Base-by-base conservation (phyloP, 2,329 filamentous ascomycete species). In the Penicillium sp. region DNA sequence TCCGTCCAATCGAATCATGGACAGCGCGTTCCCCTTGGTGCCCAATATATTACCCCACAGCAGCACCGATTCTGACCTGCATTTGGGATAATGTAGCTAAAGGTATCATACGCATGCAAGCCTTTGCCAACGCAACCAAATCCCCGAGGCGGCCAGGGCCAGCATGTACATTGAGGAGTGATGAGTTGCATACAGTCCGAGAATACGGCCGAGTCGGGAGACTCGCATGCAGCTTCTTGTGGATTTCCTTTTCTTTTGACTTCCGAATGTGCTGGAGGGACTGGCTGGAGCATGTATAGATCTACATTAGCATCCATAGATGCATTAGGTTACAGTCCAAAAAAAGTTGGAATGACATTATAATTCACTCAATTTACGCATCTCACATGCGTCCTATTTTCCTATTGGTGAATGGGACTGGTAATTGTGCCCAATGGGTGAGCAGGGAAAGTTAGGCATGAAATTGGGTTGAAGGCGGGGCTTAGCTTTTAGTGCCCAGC, bases 401-500 rank as follows among this genome's bases (percentile, higher is more conserved):
- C 3, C 27, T 9, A 46, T 50, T 46, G 43, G 50, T 38, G 15
- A 6, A 15, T 44, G 20, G 29, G 33, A 13, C 24, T 32, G 33
- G 33, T 37, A 12, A 44, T 35, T 42, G 44, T 52, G 49, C 49
- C 49, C 42, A 45, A 52, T 48, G 44, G 23, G 4, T 18, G 23
- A 23, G 40, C 24, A 15, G 15, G 24, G 20, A 13, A 20, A 18
- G 42, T 45, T 41, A 44, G 47, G 47, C 40, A 53, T 39, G 47
- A 49, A 53, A 46, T 46, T 42, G 38, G 53, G 40, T 47, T 39
- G 27, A 24, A 49, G 46, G 42, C 20, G 31, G 31, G 42, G 46
- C 42, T 42, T n/a, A 25, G 46, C 35, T 40, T 43, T 55, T 57
- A 55, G 55, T 52, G 52, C 53, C 53, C 58, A 58, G 52, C 56